phyloP scores from a whole-genome alignment of 768 basidiomycete genomes.

The Cystofilobasidium capitatum region DNA sequence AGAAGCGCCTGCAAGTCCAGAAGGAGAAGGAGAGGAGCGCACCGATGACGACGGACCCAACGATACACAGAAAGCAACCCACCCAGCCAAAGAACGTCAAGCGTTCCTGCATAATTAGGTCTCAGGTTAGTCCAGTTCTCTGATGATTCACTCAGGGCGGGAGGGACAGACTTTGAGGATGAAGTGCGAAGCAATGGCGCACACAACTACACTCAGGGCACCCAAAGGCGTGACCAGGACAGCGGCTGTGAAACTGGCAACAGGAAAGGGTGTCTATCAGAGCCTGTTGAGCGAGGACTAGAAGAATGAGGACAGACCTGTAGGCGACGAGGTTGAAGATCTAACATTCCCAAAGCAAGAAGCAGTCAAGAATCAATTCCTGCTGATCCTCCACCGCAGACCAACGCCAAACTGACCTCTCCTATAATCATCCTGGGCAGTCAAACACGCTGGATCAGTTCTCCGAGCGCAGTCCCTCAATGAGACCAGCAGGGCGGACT shows the following conservation, averaged over 20 bases:
- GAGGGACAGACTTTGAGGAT: background rate
- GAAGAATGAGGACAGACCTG: slow-evolving; percentile 28
- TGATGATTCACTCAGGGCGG: too few species aligned
- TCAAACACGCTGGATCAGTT: slow-evolving; percentile 87
- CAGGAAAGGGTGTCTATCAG: slow-evolving; percentile 53
- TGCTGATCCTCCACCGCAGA: background rate
- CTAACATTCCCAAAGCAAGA: slow-evolving; percentile 65
- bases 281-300: slow-evolving; percentile 53
- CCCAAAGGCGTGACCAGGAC: slow-evolving; percentile 85
- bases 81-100: slow-evolving; percentile 96
- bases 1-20: background rate
- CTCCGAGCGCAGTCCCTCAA: background rate
- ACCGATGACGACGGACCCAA: slow-evolving; percentile 42
- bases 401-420: slow-evolving; percentile 34
- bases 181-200: slow-evolving; percentile 22
- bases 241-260: slow-evolving; percentile 39
- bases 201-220: slow-evolving; percentile 90
- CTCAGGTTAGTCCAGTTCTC: slow-evolving; percentile 77
- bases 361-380: slow-evolving; percentile 3
- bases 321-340: slow-evolving; percentile 39
- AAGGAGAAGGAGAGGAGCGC: background rate
- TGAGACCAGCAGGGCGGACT: slow-evolving; percentile 24
- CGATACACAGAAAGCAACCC: slow-evolving; percentile 78
- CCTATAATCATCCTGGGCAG: slow-evolving; percentile 53
- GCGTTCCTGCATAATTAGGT: slow-evolving; percentile 71